A percentile compares a stretch with the other conserved stretches of the same genome.
Conservation (phyloP, 2,329 filamentous ascomycete species). For the Colletotrichum tanaceti region DNA sequence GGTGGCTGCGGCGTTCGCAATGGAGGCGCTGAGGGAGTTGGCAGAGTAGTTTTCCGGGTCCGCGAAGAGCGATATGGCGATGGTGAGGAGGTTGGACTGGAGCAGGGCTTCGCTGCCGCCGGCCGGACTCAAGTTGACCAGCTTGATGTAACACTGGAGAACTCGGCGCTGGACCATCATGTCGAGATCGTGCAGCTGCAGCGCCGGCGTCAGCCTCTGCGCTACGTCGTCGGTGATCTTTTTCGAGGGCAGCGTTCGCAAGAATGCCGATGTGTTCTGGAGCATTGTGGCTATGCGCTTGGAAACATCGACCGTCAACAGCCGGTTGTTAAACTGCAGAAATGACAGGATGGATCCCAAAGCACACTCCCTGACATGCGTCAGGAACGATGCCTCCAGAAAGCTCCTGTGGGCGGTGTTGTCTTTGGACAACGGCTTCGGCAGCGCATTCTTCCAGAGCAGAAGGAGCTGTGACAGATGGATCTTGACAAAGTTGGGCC, state of each 20-base stretch:
- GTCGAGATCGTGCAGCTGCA: conserved; percentile 90
- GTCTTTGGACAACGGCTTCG: conserved; percentile 93
- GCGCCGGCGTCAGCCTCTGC: conserved; percentile 82
- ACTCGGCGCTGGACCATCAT: conserved; percentile 94
- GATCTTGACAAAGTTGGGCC: conserved; percentile 98
- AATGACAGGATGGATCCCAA: conserved; percentile 92
- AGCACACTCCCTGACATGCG: conserved; percentile 94
- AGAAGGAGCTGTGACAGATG: conserved; percentile 93
- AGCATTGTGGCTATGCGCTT: conserved; percentile 94
- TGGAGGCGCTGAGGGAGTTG: conserved; percentile 87
- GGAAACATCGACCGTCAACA: conserved; percentile 93
- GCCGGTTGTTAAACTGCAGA: conserved; percentile 89
- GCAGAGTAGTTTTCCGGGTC: conserved; percentile 90
- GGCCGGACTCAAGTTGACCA: conserved; percentile 87
- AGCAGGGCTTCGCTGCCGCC: conserved; percentile 87
- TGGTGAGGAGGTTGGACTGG: conserved; percentile 89
- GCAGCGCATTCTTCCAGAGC: conserved; percentile 96
- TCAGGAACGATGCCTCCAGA: conserved; percentile 90
- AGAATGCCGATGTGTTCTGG: conserved; percentile 90
- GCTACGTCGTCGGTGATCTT: conserved; percentile 88
- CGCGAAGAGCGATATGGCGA: conserved; percentile 91
- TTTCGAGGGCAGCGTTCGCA: conserved; percentile 85
- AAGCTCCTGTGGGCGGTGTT: conserved; percentile 86
- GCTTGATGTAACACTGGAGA: conserved; percentile 91
- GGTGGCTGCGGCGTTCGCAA: conserved; percentile 87